These are phyloP conservation scores for Rostrohypoxylon terebratum DNA, from an alignment of 495 filamentous ascomycete genomes.

Conservation along the genomic window DNA sequence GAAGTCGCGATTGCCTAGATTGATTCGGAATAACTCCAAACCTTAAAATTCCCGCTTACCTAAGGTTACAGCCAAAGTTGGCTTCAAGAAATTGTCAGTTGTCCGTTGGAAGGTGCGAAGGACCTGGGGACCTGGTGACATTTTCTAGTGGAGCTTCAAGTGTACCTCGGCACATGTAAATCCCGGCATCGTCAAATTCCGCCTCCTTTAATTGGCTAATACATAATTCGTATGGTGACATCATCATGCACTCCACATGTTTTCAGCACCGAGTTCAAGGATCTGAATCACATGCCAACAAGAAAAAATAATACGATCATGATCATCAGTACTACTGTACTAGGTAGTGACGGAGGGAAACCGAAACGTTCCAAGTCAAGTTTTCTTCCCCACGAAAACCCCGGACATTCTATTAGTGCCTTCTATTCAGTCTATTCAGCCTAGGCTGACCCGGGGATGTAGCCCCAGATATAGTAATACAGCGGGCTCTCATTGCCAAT, in stretches of 20 bases:
- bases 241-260: conserved; percentile 28
- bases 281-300: conserved; percentile 34
- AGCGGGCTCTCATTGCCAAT: conserved; percentile 33
- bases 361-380: conserved; percentile 31
- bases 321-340: conserved; percentile 5
- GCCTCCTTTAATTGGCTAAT: conserved; percentile 21
- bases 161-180: conserved; percentile 34
- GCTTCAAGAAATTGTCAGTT: background rate
- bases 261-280: conserved; percentile 30
- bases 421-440: conserved; percentile 7
- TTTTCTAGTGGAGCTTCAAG: conserved; percentile 2
- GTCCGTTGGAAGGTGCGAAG: background rate
- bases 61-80: conserved; percentile 2
- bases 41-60: background rate
- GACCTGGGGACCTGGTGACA: conserved; percentile 23
- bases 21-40: conserved; percentile 1
- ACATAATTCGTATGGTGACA: conserved; percentile 25
- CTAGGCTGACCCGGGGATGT: conserved; percentile 14
- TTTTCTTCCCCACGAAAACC: conserved; percentile 38
- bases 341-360: conserved; percentile 26
- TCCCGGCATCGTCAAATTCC: conserved; percentile 20
- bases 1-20: background rate
- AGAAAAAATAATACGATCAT: background rate
- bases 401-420: conserved; percentile 26
- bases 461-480: background rate